Evolutionary conservation across 257 asterid genomes (phyloP).

Genomic region (Ilex asprella): DNA sequence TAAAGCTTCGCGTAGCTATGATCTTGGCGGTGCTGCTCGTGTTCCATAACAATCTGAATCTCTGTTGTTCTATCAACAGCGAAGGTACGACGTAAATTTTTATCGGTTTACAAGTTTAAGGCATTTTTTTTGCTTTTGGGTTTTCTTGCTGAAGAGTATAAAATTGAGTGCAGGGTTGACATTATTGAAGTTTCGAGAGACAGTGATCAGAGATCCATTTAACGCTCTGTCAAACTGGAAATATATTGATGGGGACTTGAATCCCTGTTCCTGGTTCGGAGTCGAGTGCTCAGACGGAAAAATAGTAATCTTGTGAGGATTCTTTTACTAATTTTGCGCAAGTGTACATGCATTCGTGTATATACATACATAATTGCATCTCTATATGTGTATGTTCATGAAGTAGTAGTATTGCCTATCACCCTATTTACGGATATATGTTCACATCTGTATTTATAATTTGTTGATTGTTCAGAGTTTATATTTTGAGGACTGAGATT

Average conservation of each 20-base stretch:
- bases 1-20: neutral
- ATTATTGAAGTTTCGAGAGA: neutral
- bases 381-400: neutral
- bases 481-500: no score
- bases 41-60: neutral
- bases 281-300: slow-evolving; percentile 22
- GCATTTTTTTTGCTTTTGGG: neutral
- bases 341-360: no score
- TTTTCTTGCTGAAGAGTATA: neutral
- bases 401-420: neutral
- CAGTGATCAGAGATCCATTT: neutral
- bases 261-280: slow-evolving; percentile 27
- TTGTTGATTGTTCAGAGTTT: neutral
- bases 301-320: slow-evolving; percentile 21
- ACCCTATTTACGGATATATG: no score
- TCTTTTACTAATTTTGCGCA: neutral
- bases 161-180: neutral
- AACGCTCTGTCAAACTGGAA: neutral
- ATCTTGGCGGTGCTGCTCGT: neutral
- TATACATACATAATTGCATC: no score
- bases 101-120: neutral
- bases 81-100: neutral
- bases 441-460: neutral
- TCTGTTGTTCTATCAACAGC: neutral
- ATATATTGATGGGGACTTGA: slow-evolving; percentile 11